Conservation (phyloP, 2,329 filamentous ascomycete genomes). For the Tolypocladium tropicale region DNA sequence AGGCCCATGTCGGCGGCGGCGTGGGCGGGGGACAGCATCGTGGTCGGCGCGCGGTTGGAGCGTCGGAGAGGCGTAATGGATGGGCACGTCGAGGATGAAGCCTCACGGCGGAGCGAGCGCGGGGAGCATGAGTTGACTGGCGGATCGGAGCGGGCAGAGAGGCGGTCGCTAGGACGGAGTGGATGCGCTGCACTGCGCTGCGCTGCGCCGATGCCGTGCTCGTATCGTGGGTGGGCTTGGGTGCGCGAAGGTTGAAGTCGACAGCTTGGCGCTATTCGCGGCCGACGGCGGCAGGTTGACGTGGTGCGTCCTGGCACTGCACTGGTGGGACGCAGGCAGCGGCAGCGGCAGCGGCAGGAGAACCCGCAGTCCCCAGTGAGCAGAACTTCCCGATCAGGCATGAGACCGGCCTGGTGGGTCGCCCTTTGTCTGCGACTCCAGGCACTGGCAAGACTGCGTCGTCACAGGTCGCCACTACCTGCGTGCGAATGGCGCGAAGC, state of each 20-base stretch:
- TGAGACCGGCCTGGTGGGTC: background rate
- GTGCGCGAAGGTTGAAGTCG: background rate
- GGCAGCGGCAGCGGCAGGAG: background rate
- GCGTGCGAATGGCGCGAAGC: accelerated
- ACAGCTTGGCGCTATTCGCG: background rate
- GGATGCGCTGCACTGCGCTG: background rate
- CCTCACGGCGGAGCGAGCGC: conserved; percentile 10
- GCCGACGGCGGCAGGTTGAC: background rate
- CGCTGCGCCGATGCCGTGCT: background rate
- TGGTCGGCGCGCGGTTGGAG: conserved; percentile 2
- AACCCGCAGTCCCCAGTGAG: background rate
- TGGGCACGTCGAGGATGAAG: background rate
- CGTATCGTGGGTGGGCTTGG: background rate
- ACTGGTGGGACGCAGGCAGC: background rate
- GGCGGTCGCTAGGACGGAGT: background rate
- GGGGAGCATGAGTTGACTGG: conserved; percentile 9
- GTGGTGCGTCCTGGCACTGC: no score
- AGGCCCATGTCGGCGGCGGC: conserved; percentile 20
- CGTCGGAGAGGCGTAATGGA: background rate
- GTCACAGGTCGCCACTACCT: background rate
- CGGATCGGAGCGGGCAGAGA: background rate
- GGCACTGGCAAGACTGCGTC: background rate
- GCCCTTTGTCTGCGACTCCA: background rate
- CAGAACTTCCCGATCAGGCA: background rate
- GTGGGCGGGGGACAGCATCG: conserved; percentile 13